phyloP scores from a whole-genome alignment of 805 yeast species.

The Candida silvicultrix region DNA sequence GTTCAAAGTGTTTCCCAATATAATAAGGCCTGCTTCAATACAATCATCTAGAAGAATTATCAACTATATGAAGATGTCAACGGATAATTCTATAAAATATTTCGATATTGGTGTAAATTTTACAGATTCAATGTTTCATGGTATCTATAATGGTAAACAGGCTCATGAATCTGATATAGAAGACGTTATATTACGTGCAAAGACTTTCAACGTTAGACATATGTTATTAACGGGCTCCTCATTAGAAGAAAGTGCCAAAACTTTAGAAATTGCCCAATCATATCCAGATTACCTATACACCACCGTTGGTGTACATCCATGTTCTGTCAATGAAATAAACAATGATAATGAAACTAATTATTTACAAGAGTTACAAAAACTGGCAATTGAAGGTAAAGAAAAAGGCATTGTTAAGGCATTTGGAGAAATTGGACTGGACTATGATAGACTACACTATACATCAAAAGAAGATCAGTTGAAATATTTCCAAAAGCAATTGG shows the following conservation, averaged over 20 bases:
- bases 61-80: background rate
- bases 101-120: conserved; percentile 64
- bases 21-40: too few species aligned
- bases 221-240: conserved; percentile 84
- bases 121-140: conserved; percentile 85
- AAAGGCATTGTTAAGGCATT: conserved; percentile 64
- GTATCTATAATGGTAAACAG: conserved; percentile 64
- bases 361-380: conserved; percentile 38
- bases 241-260: conserved; percentile 56
- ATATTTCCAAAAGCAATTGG: conserved; percentile 71
- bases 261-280: conserved; percentile 46
- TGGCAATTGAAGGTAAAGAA: conserved; percentile 42
- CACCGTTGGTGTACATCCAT: conserved; percentile 96
- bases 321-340: conserved; percentile 59
- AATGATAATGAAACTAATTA: conserved; percentile 30
- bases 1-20: background rate
- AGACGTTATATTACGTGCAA: conserved; percentile 62
- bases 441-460: conserved; percentile 80
- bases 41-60: background rate
- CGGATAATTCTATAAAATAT: conserved; percentile 6
- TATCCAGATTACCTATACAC: conserved; percentile 38
- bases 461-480: conserved; percentile 57
- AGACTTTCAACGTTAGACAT: conserved; percentile 52
- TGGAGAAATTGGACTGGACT: conserved; percentile 95
- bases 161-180: conserved; percentile 64